Conservation (phyloP, 441 rosid species). For the Erodium moschatum region DNA sequence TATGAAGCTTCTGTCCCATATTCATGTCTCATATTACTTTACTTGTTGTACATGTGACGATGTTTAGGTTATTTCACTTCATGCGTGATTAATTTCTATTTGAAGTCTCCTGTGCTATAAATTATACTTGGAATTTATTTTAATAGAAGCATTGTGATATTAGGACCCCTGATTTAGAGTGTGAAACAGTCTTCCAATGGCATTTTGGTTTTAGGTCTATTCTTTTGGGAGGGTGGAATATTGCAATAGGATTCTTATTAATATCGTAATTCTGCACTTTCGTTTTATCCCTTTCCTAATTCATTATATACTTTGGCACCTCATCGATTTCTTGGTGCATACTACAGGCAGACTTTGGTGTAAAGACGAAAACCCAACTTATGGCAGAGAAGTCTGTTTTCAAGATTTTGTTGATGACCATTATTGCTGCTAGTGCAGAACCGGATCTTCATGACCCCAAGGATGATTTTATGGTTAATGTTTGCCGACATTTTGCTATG, state of each 20-base stretch:
- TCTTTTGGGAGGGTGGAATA: background rate
- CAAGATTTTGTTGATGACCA: conserved; percentile 70
- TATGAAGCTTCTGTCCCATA: background rate
- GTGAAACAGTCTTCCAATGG: background rate
- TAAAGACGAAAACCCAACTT: conserved; percentile 97
- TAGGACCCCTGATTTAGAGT: no score
- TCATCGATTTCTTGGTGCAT: conserved; percentile 8
- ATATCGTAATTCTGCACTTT: background rate
- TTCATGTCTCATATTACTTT: background rate
- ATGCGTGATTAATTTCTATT: no score
- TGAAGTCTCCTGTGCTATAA: no score
- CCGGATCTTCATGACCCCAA: conserved; percentile 62
- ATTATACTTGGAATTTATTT: no score
- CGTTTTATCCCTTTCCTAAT: background rate
- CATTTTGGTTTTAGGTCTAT: background rate
- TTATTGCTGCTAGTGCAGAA: conserved; percentile 79
- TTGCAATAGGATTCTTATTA: background rate
- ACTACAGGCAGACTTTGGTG: conserved; percentile 86
- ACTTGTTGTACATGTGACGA: background rate
- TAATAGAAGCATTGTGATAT: no score
- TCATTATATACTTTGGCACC: background rate
- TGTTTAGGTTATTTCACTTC: no score
- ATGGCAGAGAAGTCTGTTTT: conserved; percentile 96
- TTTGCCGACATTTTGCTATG: conserved; percentile 94
- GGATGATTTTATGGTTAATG: conserved; percentile 72